phyloP scores from a whole-genome alignment of 176 grass and related monocot species.

The Oryza rufipogon region DNA sequence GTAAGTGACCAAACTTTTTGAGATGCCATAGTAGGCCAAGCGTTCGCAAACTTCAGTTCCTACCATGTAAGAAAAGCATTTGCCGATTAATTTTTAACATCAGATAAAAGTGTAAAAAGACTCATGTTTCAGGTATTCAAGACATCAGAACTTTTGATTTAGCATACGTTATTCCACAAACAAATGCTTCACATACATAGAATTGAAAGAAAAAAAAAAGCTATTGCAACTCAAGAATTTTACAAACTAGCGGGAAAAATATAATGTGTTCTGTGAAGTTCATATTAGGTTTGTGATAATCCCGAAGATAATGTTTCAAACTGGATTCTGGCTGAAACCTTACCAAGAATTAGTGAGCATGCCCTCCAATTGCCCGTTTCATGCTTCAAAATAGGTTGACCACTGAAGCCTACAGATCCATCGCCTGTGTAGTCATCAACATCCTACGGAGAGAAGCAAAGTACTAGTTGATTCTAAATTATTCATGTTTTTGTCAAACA shows the following conservation, averaged over 20 bases:
- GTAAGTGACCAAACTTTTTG: conserved; percentile 81
- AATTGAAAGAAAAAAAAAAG: conserved; percentile 1
- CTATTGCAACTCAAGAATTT: neutral
- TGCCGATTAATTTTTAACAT: conserved; percentile 23
- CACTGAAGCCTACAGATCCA: conserved; percentile 76
- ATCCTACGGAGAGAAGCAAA: conserved; percentile 50
- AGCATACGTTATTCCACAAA: neutral
- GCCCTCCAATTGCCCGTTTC: conserved; percentile 91
- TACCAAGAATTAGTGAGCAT: conserved; percentile 92
- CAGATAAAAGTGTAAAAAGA: conserved; percentile 9
- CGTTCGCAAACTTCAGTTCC: conserved; percentile 81
- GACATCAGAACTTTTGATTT: neutral
- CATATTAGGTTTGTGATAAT: neutral
- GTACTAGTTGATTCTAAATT: conserved; percentile 28
- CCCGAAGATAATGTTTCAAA: neutral
- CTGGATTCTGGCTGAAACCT: neutral
- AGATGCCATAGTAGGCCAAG: conserved; percentile 80
- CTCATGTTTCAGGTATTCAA: neutral
- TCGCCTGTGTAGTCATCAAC: conserved; percentile 58
- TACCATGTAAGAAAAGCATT: conserved; percentile 41
- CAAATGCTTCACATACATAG: neutral
- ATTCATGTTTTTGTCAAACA: conserved; percentile 24
- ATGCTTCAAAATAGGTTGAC: conserved; percentile 73
- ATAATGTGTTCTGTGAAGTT: neutral
- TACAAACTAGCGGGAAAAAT: conserved; percentile 3